These are phyloP conservation scores for Schizophyllum commune DNA, from an alignment of 1,284 basidiomycete genomes.

Conservation along the genomic window DNA sequence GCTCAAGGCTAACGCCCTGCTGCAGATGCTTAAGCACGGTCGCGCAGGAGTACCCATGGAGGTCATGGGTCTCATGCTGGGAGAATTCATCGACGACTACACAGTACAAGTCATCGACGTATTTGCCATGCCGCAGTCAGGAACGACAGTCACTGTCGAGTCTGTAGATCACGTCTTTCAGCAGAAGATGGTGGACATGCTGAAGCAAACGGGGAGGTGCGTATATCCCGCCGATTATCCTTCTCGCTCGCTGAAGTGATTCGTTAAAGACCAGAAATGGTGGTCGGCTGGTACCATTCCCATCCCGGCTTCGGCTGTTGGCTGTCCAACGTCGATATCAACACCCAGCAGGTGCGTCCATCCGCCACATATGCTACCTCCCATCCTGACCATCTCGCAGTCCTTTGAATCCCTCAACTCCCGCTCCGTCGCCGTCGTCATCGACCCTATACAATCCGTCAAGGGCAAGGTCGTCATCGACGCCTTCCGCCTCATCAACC, in stretches of 20 bases:
- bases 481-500: conserved; percentile 94
- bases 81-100: conserved; percentile 99
- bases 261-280: conserved; percentile 84
- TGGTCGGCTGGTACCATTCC: conserved; percentile 99
- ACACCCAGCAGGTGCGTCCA: conserved; percentile 85
- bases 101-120: conserved; percentile 97
- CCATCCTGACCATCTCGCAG: conserved; percentile 33
- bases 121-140: conserved; percentile 99
- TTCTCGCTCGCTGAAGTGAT: conserved; percentile 1
- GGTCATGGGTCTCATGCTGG: conserved; percentile 99
- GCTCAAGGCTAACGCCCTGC: neutral
- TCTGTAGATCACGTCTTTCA: conserved; percentile 99
- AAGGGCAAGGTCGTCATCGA: conserved; percentile 99
- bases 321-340: conserved; percentile 98
- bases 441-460: conserved; percentile 99
- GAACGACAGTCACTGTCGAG: conserved; percentile 97
- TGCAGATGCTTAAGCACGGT: conserved; percentile 98
- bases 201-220: conserved; percentile 97
- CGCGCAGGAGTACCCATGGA: conserved; percentile 99
- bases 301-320: conserved; percentile 99
- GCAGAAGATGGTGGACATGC: conserved; percentile 97
- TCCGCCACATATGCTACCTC: conserved; percentile 7
- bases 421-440: conserved; percentile 94
- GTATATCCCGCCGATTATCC: conserved; percentile 19
- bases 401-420: conserved; percentile 96